Evolutionary conservation across 2,329 filamentous ascomycete species (phyloP), one percentile per base, ranked within the genome.

Genomic region (Colletotrichum camelliae): DNA sequence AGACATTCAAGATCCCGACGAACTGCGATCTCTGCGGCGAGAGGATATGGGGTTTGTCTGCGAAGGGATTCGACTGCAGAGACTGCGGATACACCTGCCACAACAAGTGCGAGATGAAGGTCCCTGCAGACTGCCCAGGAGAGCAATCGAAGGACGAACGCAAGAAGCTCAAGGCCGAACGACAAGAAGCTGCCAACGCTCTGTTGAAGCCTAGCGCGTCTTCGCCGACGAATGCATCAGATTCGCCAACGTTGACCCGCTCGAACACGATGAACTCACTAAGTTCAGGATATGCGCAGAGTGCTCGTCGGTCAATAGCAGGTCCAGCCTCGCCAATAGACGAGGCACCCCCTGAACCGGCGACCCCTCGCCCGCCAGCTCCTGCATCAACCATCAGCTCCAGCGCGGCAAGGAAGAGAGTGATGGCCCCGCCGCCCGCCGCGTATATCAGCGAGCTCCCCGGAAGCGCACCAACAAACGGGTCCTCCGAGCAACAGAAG

Each of bases 81-180:
- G 96, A 98, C 84, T 99, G 97, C 81, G 97, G 97, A 39, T 99
- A 98, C 86, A 98, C 96, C 3, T 99, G 97, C 82, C 97, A 99
- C 86, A 97, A 93, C 88, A 99, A 99, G 86, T 99, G 97, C 84
- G 95, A 99, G 87, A 97, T 99, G 94, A 99, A 98, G 85, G 97
- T 98, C 0, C 96, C 97, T 1, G 94, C 97, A 9, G 95, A 98
- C 82, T 99, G 97, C 82, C 97, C 97, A 0, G 97, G 97, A 66
- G 97, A 98, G 82, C 92, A 97, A 82, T 93, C 90, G 77, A 99
- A 98, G 85, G 97, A 98, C 77, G 96, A 98, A 80, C 96, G 93
- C 87, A 99, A 98, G 88, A 97, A 96, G 81, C 89, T 98, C 79
- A 98, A 98, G 85, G 90, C 91, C 57, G 94, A 96, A 82, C 91